Conservation (phyloP, 148 eudicot species). For the Camellia granthamiana region DNA sequence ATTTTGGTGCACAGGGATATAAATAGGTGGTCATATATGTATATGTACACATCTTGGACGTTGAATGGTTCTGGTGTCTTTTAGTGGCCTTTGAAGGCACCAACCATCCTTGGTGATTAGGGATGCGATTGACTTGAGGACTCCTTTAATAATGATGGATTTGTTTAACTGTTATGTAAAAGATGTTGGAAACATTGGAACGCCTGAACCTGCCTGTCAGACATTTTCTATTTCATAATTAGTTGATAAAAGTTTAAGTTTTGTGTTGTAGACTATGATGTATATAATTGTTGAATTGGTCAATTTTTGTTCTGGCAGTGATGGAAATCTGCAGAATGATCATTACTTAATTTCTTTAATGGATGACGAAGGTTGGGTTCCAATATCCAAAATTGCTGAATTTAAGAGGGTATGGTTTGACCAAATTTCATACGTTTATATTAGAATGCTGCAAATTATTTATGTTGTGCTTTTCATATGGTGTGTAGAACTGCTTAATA, state of each 20-base stretch:
- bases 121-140: neutral
- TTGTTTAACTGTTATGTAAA: neutral
- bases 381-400: conserved; percentile 68
- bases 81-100: conserved; percentile 11
- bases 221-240: neutral
- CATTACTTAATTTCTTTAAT: conserved; percentile 72
- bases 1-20: conserved; percentile 6
- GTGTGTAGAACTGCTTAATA: neutral
- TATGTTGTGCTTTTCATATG: neutral
- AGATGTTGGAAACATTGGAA: neutral
- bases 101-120: conserved; percentile 6
- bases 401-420: conserved; percentile 73
- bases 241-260: neutral
- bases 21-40: neutral
- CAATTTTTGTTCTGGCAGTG: conserved; percentile 55
- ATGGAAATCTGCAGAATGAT: conserved; percentile 75
- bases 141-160: neutral
- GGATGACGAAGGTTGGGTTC: conserved; percentile 94
- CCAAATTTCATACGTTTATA: neutral
- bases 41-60: neutral
- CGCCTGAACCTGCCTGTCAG: neutral
- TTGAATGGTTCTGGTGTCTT: neutral
- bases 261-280: conserved; percentile 3
- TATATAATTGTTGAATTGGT: conserved; percentile 7
- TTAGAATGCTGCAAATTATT: neutral